Percentiles rank a stretch among this genome's conserved stretches.
Evolutionary conservation across 2,329 filamentous ascomycete species (phyloP).

Genomic region (Alternaria tenuissima): DNA sequence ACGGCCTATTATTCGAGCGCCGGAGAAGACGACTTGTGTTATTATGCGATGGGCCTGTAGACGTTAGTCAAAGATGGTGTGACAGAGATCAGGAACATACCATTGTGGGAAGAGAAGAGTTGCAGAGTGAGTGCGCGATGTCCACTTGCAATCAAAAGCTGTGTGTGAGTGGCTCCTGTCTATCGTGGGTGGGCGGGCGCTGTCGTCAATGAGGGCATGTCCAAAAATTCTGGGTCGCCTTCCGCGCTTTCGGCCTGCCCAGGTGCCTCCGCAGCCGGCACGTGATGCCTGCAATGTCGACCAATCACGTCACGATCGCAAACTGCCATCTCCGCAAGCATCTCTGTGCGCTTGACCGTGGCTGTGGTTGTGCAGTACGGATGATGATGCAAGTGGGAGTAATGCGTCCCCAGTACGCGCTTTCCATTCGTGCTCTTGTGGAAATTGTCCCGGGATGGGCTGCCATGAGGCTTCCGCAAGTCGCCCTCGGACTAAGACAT

Average conservation of each 20-base stretch:
- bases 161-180: not conserved
- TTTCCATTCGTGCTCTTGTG: not conserved
- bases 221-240: slow-evolving; percentile 41
- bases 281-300: slow-evolving; percentile 27
- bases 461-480: slow-evolving; percentile 16
- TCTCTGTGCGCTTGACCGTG: not conserved
- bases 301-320: slow-evolving; percentile 48
- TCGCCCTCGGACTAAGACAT: slow-evolving; percentile 30
- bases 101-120: slow-evolving; percentile 27
- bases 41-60: slow-evolving; percentile 89
- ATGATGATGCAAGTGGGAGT: not conserved
- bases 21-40: slow-evolving; percentile 89
- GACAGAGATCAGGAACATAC: slow-evolving; percentile 19
- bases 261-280: slow-evolving; percentile 25
- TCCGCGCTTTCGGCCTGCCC: slow-evolving; percentile 35
- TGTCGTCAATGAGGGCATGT: slow-evolving; percentile 22
- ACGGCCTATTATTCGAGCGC: slow-evolving; percentile 88
- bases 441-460: slow-evolving; percentile 1
- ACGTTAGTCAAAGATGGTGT: slow-evolving; percentile 31
- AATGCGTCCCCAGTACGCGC: not conserved
- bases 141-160: not conserved
- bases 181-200: slow-evolving; percentile 23
- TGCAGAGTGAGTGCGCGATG: not conserved
- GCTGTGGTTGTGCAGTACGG: not conserved
- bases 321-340: slow-evolving; percentile 16